Evolutionary conservation across 331 rosid species (phyloP).

Genomic region (Spiraea crenata): DNA sequence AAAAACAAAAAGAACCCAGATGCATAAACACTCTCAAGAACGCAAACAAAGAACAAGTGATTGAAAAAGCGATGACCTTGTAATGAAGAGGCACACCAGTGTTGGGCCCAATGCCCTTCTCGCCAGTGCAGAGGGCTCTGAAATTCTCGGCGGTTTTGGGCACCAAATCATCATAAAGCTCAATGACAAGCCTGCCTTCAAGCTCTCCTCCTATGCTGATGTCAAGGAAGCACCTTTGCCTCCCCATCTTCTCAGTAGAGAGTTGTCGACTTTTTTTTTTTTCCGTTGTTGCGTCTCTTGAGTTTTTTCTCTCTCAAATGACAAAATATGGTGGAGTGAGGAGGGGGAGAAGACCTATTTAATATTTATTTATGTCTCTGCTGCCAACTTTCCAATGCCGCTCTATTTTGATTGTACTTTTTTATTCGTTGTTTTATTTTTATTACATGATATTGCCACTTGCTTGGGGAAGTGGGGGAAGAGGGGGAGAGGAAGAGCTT

Average conservation of each 20-base stretch:
- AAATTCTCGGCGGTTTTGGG: slow-evolving; percentile 85
- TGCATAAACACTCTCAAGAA: not conserved
- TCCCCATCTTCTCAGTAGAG: slow-evolving; percentile 36
- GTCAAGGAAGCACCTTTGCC: slow-evolving; percentile 76
- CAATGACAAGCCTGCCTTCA: slow-evolving; percentile 79
- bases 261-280: not conserved
- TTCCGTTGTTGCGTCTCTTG: not conserved
- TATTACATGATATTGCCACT: not conserved
- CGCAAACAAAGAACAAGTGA: not conserved
- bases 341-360: slow-evolving; percentile 7
- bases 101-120: slow-evolving; percentile 73
- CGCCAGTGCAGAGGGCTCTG: slow-evolving; percentile 88
- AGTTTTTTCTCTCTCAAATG: not conserved
- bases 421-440: slow-evolving; percentile 10
- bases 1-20: not conserved
- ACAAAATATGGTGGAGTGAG: not conserved
- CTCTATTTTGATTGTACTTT: slow-evolving; percentile 7
- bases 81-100: slow-evolving; percentile 82
- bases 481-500: no score
- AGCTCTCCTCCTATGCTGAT: slow-evolving; percentile 80
- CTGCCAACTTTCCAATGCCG: slow-evolving; percentile 2
- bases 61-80: slow-evolving; percentile 50
- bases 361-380: slow-evolving; percentile 3
- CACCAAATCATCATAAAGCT: slow-evolving; percentile 63
- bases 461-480: no score